phyloP scores from a whole-genome alignment of 805 yeast species.

The Suhomyces pyralidae region DNA sequence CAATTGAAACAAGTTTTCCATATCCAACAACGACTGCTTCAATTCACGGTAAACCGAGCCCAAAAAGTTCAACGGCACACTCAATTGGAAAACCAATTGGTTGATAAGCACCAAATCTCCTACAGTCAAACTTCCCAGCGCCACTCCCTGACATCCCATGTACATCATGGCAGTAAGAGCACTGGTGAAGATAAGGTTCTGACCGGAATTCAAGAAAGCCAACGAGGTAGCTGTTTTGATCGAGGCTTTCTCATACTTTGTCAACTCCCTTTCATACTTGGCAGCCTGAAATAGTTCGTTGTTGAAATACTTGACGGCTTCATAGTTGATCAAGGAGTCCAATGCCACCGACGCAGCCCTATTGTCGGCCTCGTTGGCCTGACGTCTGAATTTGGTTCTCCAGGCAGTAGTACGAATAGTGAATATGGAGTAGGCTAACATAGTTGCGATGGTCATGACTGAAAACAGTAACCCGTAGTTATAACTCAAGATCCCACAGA shows the following conservation, averaged over 20 bases:
- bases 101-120: constrained; percentile 94
- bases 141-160: constrained; percentile 95
- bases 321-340: constrained; percentile 91
- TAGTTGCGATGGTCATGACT: constrained; percentile 80
- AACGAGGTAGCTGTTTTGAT: constrained; percentile 82
- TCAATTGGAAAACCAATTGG: constrained; percentile 92
- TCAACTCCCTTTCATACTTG: constrained; percentile 76
- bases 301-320: constrained; percentile 91
- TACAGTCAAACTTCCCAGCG: constrained; percentile 75
- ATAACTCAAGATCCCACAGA: constrained; percentile 89
- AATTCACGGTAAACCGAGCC: constrained; percentile 95
- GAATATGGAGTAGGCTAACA: constrained; percentile 83
- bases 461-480: constrained; percentile 90
- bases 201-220: constrained; percentile 77
- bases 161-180: constrained; percentile 98
- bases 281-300: constrained; percentile 76
- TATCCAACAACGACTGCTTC: constrained; percentile 88
- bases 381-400: constrained; percentile 89
- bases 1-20: constrained; percentile 89
- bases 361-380: constrained; percentile 88
- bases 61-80: constrained; percentile 89
- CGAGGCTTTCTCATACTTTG: constrained; percentile 68
- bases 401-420: constrained; percentile 93
- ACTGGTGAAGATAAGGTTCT: constrained; percentile 73
- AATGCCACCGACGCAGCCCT: constrained; percentile 93